Evolutionary conservation across 768 basidiomycete genomes (phyloP), one percentile per base, ranked within the genome.

Genomic region (Pleurotus djamor): DNA sequence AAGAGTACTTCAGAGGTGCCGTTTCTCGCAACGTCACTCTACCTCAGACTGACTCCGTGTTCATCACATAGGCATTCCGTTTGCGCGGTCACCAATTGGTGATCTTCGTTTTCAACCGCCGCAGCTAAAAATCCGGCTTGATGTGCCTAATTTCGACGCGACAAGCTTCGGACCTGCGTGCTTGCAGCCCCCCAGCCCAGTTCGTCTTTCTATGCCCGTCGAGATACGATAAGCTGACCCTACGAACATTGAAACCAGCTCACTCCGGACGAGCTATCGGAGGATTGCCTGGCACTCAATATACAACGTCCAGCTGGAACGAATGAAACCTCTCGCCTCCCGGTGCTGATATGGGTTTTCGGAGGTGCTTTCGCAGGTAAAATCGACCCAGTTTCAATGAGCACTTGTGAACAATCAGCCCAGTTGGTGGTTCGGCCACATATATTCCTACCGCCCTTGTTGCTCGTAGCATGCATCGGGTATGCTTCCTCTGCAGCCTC

Each of bases 221-320:
- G 48, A 47, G 34, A 34, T 33, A n/a, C n/a, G n/a, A n/a, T n/a
- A n/a, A n/a, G n/a, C n/a, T n/a, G n/a, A n/a, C n/a, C n/a, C n/a
- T n/a, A n/a, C 5, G 17, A 35, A 21, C 48, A n/a, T 32, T 21
- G 1, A n/a, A 63, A 49, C 12, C 52, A 50, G 56, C 48, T 35
- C 33, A 4, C 28, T 56, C 52, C 13, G 45, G 32, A 7, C 33
- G 33, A 58, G 7, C 65, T 69, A 41, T 75, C 74, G 2, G 83
- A 84, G 63, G 76, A 83, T 61, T 83, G 82, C 60, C 67, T 84
- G 47, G 76, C 68, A 6, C 60, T 84, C 48, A 78, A 79, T 63
- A 66, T 82, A 9, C 77, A 77, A 51, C 64, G 74, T 17, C 78
- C 80, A 0, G 66, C 69, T 0, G 65, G 68, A 12, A n/a, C 49